Percentiles rank a stretch among this genome's conserved stretches.
Evolutionary conservation across 495 filamentous ascomycete species (phyloP).

Genomic region (Echria macrotheca): DNA sequence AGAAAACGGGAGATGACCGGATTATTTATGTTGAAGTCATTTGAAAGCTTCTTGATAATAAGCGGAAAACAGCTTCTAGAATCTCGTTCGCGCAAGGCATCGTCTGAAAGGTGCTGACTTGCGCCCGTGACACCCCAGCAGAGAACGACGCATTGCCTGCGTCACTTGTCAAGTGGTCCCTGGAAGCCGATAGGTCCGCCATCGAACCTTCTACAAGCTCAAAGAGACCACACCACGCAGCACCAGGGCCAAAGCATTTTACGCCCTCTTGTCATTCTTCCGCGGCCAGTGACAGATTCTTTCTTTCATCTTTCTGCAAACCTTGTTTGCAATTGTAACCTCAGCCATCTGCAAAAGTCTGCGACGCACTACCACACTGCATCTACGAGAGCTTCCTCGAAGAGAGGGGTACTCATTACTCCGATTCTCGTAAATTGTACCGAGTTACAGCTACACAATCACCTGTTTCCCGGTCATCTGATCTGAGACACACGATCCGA

Average conservation of each 20-base stretch:
- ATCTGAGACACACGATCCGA: background rate
- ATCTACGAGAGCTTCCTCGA: constrained; percentile 13
- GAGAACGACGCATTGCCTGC: constrained; percentile 21
- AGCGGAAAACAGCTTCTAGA: background rate
- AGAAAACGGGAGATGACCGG: background rate
- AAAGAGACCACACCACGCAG: constrained; percentile 11
- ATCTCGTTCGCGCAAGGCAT: background rate
- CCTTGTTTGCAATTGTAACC: constrained; percentile 2
- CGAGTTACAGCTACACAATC: background rate
- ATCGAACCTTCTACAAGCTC: constrained; percentile 32
- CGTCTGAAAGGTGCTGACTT: too few species aligned
- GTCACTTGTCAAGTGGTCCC: constrained; percentile 20
- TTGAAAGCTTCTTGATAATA: background rate
- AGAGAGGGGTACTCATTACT: too few species aligned
- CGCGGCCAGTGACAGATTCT: background rate
- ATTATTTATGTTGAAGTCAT: background rate
- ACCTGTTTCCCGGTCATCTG: constrained; percentile 7
- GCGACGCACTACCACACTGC: too few species aligned
- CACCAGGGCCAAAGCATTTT: constrained; percentile 17
- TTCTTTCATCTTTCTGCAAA: background rate
- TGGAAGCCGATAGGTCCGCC: constrained; percentile 24
- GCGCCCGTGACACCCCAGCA: background rate
- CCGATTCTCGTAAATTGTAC: too few species aligned
- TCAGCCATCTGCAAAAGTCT: too few species aligned
- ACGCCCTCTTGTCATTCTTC: constrained; percentile 12